phyloP scores from a whole-genome alignment of 345 rosid species.

The Eucalyptus erythrocorys region DNA sequence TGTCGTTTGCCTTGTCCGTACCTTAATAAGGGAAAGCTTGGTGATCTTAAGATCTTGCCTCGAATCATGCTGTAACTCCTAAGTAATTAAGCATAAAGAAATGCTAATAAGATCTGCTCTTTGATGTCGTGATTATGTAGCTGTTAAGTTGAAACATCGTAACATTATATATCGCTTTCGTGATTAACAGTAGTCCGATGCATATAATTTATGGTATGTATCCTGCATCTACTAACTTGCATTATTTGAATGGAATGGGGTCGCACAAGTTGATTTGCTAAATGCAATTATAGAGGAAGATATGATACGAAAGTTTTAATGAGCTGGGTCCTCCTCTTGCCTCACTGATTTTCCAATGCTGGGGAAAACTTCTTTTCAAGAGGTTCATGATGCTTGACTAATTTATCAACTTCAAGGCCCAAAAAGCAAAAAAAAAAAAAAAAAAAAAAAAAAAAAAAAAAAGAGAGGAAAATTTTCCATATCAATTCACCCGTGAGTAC shows the following conservation, averaged over 20 bases:
- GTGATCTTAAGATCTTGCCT: not conserved
- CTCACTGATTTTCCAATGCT: not conserved
- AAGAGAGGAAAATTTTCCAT: not conserved
- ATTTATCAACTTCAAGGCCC: not conserved
- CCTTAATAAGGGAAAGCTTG: not conserved
- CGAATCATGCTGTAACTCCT: not conserved
- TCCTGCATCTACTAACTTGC: not conserved
- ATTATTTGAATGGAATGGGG: not conserved
- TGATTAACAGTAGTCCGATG: fast-evolving
- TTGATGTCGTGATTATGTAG: not conserved
- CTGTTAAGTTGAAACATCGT: not conserved
- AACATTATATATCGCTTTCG: not conserved
- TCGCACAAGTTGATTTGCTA: not conserved
- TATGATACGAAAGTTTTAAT: not conserved
- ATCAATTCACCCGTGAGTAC: not conserved
- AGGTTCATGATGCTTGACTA: not conserved
- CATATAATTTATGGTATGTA: not conserved
- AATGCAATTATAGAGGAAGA: not conserved
- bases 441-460: too few species aligned
- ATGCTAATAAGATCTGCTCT: not conserved
- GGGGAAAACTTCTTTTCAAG: not conserved
- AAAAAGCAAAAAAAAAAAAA: fast-evolving
- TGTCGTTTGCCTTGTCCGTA: not conserved
- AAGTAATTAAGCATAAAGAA: not conserved
- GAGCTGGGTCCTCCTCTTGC: not conserved